Evolutionary conservation across 306 rosid species (phyloP), one percentile per base, ranked within the genome.

Genomic region (Trifolium fragiferum): DNA sequence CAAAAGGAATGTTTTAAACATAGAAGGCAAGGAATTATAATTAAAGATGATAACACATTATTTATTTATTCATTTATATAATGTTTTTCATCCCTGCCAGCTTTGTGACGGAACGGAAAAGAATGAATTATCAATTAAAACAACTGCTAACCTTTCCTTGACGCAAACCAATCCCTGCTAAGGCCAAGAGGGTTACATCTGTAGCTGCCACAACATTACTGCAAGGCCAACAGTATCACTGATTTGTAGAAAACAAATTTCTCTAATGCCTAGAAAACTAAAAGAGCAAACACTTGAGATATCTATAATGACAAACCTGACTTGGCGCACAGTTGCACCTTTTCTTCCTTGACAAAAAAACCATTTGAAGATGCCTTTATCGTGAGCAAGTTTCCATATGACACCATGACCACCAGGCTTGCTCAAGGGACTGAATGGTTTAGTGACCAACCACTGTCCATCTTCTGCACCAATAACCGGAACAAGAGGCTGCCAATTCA

Each of bases 401-500:
- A 89, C 98, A 76, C 98, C 97, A 75, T 92, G 99, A 73, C 99
- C 99, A 81, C 99, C 87, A 50, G 99, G 99, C 87, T 94, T 94
- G 87, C 96, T 83, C 77, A 94, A 63, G 30, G 92, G 96, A 59
- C 77, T 75, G 79, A 92, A 92, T 19, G 95, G 86, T 81, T 89
- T 84, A 43, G 89, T 84, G 71, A 87, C 86, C 79, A 94, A 68
- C 99, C 99, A 94, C 74, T 84, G 86, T 60, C 96, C 99, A 81
- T 90, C 97, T 79, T 88, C 93, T 25, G 92, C 96, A 76, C 87
- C 83, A 77, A 90, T 85, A 76, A 93, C 89, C 68, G 99, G 99
- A 84, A 92, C 99, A 76, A 92, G 92, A 81, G 99, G 99, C 99
- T 88, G 90, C 83, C 76, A 86, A 70, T 87, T 73, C 71, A 87